Evolutionary conservation across 495 filamentous ascomycete species (phyloP), one percentile per base, ranked within the genome.

Genomic region (Cryomyces minteri): DNA sequence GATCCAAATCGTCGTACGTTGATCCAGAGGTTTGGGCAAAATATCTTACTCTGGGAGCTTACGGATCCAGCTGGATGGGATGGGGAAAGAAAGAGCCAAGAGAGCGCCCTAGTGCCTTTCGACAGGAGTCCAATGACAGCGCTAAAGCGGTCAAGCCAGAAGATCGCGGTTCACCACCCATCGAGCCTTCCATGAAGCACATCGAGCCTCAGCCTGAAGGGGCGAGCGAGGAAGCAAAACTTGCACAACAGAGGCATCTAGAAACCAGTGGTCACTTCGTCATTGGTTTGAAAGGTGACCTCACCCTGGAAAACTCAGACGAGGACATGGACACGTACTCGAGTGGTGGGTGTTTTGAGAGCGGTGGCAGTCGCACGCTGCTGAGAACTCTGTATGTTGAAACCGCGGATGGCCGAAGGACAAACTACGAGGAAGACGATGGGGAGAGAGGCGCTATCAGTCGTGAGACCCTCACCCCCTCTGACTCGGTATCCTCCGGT

Each of bases 261-360:
- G 59, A 61, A 51, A 61, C 59, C 43, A 47, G 45, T 11, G 83
- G 81, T 5, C 72, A 72, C 45, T 92, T 79, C 53, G 61, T 88
- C 8, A 72, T 92, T 46, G 84, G 84, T 3, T 65, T 87, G 4
- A 68, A 69, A 45, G 78, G 81, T 10, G 68, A 77, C 38, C 57
- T 81, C 40, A 70, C 73, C 14, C 67, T 69, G 12, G 50, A 59
- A 6, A 52, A 48, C 31, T 48, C 49, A 31, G 48, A 55, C 33
- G 54, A 57, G 47, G 48, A 54, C 29, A 57, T 60, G 45, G 49
- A 54, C 12, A 39, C 37, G 1, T 51, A 49, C 7, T 46, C 56
- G 5, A 61, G 62, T 5, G 57, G 57, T 46, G 55, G 60, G 62
- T 67, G 52, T 55, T 66, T 53, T 52, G 64, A 51, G 39, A 64